These are phyloP conservation scores for Passiflora organensis DNA, from an alignment of 345 rosid species.

Conservation along the genomic window DNA sequence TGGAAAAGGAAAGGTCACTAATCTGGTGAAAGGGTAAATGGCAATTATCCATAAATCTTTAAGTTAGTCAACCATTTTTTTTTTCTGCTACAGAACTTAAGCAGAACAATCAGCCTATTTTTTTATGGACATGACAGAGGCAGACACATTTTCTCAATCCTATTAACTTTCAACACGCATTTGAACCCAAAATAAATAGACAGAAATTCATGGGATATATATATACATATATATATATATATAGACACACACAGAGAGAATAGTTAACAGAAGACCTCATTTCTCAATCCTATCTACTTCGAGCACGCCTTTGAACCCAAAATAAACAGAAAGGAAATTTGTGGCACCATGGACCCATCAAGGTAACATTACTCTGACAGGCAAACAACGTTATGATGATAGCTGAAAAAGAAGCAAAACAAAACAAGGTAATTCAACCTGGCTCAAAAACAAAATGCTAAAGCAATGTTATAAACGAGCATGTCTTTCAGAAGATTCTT, in stretches of 20 bases:
- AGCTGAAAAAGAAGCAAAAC: slow-evolving; percentile 1
- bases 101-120: not conserved
- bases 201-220: not conserved
- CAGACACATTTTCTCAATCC: not conserved
- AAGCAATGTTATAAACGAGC: not conserved
- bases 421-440: slow-evolving; percentile 6
- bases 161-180: not conserved
- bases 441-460: not conserved
- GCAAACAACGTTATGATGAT: not conserved
- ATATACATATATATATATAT: too few species aligned
- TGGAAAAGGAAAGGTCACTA: too few species aligned
- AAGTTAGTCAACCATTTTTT: not conserved
- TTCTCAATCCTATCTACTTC: too few species aligned
- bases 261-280: too few species aligned
- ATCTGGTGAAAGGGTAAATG: too few species aligned
- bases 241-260: too few species aligned
- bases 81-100: not conserved
- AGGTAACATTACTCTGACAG: too few species aligned
- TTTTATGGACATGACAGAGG: not conserved
- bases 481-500: not conserved
- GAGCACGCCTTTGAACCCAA: too few species aligned
- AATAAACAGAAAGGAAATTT: too few species aligned
- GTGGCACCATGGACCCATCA: too few species aligned
- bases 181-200: slow-evolving; percentile 1
- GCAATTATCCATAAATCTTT: too few species aligned